Base-by-base conservation (phyloP, 2,329 filamentous ascomycete species). In the Diaporthe capsici region DNA sequence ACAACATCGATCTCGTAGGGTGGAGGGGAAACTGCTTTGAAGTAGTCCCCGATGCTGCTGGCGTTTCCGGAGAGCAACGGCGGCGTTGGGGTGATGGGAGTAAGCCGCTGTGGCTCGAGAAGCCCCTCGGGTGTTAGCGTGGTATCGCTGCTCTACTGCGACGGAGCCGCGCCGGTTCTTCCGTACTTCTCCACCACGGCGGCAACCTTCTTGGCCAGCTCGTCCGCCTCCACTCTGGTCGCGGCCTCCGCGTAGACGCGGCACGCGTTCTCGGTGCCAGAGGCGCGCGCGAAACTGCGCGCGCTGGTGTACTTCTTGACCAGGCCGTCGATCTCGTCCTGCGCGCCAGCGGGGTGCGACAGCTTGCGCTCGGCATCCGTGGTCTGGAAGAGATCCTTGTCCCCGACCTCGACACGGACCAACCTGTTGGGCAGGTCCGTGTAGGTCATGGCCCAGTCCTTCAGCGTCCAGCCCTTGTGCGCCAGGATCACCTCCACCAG, bases 401-500 rank as follows among this genome's bases (percentile, higher is more conserved):
- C 92, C 71, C 89, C 90, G 71, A 99, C 97, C 82, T 97, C 94
- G 77, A 98, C 95, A 77, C 96, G 94, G 75, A 97, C 94, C n/a
- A 99, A 92, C 42, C 95, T 93, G 87, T 98, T 98, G 71, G 97
- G 97, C 20, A 98, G 92, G 84, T 99, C 97, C 34, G 91, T 94
- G 87, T 99, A 99, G 7, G 95, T 98, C 78, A 92, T 91, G 77
- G 96, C 92, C 97, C 97, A 99, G 83, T 98, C 95, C 83, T 93
- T 93, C 61, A 95, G 92, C 37, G 91, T 92, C 96, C 96, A 99
- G 79, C 89, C 90, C 88, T 98, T 98, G 90, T 98, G 95, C 9
- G 97, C 96, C 55, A 99, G 92, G 79, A 98, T 97, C 47, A 96
- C 94, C 85, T 99, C 97, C 53, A 98, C 96, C 81, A 99, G 92